Base-by-base conservation (phyloP, 257 asterid species). In the Solanum rostratum region DNA sequence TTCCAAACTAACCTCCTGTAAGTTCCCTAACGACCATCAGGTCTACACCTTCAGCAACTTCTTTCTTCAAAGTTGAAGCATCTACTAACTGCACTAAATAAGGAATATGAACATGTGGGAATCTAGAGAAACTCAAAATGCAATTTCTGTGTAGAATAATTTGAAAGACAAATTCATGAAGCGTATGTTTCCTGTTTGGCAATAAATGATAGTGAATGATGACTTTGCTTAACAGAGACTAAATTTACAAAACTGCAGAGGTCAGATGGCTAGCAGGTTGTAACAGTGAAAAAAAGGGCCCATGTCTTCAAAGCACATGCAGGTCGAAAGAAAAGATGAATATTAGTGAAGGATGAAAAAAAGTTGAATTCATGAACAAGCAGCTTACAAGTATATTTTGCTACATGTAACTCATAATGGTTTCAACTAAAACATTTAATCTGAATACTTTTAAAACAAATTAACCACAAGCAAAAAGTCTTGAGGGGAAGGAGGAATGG, bases 21-120 rank as follows among this genome's bases (percentile, higher is more conserved):
- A 97, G 93, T 89, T 97, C 99, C 87, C 99, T 94, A 41, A 97
- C 99, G 85, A 97, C 99, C 98, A 95, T 94, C 89, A 97, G 89
- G 87, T 97, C 99, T 68, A 97, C 99, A 39, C 98, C 99, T 90
- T 93, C 99, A 3, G 98, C 98, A 63, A 97, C 94, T 88, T 97
- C 99, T 87, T 87, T 97, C 88, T 95, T 95, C 92, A 95, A 86
- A 39, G 99, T 95, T 19, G 99, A 97, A 83, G 98, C 99, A 87
- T 97, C 98, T 83, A 95, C 99, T 79, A 97, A 91, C 98, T 95
- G 84, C 86, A 83, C 63, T 87, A 87, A 66, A 66, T n/a, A 41
- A 66, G 85, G 46, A 86, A 22, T 46, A 27, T 76, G 82, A 84
- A 49, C 27, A 8, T 2, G 62, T 46, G 7, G 82, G 45, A 27